Evolutionary conservation across 805 yeast species (phyloP).

Genomic region (Metschnikowia vanudenii): DNA sequence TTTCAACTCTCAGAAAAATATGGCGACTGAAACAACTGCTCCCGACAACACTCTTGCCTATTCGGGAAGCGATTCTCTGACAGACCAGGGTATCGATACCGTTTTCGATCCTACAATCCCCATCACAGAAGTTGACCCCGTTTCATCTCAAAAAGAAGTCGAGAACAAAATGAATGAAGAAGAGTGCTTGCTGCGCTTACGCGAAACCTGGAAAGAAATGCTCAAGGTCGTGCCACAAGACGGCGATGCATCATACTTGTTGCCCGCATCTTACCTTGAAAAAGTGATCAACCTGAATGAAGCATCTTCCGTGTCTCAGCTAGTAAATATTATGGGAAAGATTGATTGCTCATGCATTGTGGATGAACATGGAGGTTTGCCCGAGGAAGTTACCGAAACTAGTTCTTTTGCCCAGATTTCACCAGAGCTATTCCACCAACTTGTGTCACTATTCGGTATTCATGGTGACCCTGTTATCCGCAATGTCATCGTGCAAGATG

Average conservation of each 20-base stretch:
- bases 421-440: constrained; percentile 42
- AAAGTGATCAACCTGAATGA: constrained; percentile 31
- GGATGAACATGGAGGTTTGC: constrained; percentile 46
- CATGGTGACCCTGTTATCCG: constrained; percentile 37
- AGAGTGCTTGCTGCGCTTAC: constrained; percentile 2
- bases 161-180: background rate
- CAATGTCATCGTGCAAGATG: constrained; percentile 25
- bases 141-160: background rate
- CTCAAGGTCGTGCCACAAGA: constrained; percentile 24
- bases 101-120: background rate
- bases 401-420: constrained; percentile 33
- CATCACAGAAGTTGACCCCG: background rate
- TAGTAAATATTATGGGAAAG: constrained; percentile 41
- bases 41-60: constrained; percentile 1
- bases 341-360: constrained; percentile 46
- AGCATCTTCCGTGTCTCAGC: constrained; percentile 23
- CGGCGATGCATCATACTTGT: constrained; percentile 49
- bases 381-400: constrained; percentile 23
- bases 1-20: background rate
- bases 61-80: constrained; percentile 3
- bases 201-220: constrained; percentile 13
- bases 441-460: constrained; percentile 56
- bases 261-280: constrained; percentile 47
- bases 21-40: background rate
- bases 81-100: background rate